Base-by-base conservation (phyloP, 805 yeast genomes). In the Isabelozyma heimii region DNA sequence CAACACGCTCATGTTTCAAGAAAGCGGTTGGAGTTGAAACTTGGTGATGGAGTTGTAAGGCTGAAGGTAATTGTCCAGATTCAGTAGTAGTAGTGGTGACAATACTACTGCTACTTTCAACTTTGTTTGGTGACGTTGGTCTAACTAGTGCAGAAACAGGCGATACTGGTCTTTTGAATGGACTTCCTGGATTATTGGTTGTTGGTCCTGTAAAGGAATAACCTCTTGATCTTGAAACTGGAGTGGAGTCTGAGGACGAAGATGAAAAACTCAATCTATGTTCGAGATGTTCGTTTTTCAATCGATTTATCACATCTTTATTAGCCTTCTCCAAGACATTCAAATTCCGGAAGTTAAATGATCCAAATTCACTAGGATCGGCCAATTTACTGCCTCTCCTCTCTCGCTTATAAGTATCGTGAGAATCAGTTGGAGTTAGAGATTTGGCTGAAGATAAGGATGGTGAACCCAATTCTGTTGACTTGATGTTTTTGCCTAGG, bases 301-400 rank as follows among this genome's bases (percentile, higher is more conserved):
- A 78, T 53, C 97, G 74, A 59, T 89, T 88, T 53, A 94, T 90
- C 12, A 88, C 91, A 67, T 91, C 97, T 61, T 89, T 90, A 62
- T 94, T 94, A 8, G 97, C 97, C 58, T 87, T 88, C 57, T 94
- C 98, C 48, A 95, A 76, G 5, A 94, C 94, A 4, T 92, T 85
- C 52, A 94, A 70, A 63, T 94, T 94, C 55, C 97, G 77, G 69
- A 89, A 94, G 50, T 89, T 85, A 66, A 94, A 94, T 4, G 94
- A 85, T 0, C 99, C 99, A 77, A 94, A 94, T 59, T 92, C 92
- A 20, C 74, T 70, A 2, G 86, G 78, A 48, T 87, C 92, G 45
- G 85, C 86, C 51, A 89, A 65, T 55, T 89, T 79, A 53, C 89
- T 81, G 2, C 89, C 82, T 44, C 94, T 73, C 49, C 92, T 76